Percentiles rank a stretch among this genome's conserved stretches.
Conservation (phyloP, 805 yeast genomes). For the Candida nitratophila region DNA sequence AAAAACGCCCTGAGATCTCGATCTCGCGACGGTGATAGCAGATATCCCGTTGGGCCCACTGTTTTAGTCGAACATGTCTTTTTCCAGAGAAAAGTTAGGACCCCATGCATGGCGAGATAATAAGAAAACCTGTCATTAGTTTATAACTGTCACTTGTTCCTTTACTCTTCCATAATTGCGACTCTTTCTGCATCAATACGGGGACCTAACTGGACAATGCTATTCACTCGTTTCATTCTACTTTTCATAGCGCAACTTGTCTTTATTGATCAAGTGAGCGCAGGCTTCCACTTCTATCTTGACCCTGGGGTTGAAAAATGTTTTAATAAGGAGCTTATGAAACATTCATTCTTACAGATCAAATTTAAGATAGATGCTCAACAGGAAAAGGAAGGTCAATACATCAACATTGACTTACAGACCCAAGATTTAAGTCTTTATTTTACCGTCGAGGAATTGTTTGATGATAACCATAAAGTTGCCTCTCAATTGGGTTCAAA, state of each 20-base stretch:
- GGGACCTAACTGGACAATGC: too few species aligned
- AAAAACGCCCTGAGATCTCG: too few species aligned
- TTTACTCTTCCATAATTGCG: too few species aligned
- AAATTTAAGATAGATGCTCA: constrained; percentile 39
- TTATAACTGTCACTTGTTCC: too few species aligned
- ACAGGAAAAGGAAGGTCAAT: constrained; percentile 17
- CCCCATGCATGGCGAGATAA: too few species aligned
- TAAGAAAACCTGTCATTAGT: too few species aligned
- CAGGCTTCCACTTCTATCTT: constrained; percentile 39
- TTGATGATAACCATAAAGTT: constrained; percentile 78
- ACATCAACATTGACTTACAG: neutral
- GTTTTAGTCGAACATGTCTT: too few species aligned
- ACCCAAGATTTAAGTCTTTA: constrained; percentile 10
- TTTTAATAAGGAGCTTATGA: constrained; percentile 47
- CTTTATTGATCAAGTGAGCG: neutral
- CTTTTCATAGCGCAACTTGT: neutral
- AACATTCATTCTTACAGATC: constrained; percentile 43
- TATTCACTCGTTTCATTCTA: neutral
- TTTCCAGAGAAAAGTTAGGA: too few species aligned
- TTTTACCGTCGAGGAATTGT: constrained; percentile 46
- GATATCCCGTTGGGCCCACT: too few species aligned
- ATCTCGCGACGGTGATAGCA: too few species aligned
- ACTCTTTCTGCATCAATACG: too few species aligned
- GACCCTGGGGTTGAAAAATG: constrained; percentile 47
- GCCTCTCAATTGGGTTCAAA: constrained; percentile 57